Conservation (phyloP, 805 yeast species). For the Pichia exigua region DNA sequence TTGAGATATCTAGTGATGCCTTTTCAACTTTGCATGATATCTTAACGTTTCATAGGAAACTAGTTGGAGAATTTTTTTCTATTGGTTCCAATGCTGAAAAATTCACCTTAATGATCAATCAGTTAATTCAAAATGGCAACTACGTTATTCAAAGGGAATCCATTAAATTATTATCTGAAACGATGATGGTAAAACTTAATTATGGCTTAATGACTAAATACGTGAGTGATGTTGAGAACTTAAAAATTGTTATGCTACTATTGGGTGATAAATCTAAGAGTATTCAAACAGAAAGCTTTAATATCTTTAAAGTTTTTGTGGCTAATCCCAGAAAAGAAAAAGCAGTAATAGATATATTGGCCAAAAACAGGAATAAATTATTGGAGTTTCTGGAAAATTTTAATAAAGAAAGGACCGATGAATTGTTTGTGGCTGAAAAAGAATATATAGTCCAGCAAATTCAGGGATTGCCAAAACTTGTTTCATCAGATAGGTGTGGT, state of each 20-base stretch:
- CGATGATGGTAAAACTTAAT: slow-evolving; percentile 66
- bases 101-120: slow-evolving; percentile 59
- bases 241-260: slow-evolving; percentile 79
- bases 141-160: slow-evolving; percentile 93
- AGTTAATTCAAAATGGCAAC: slow-evolving; percentile 64
- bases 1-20: slow-evolving; percentile 87
- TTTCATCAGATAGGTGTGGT: slow-evolving; percentile 8
- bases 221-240: slow-evolving; percentile 71
- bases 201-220: slow-evolving; percentile 66
- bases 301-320: slow-evolving; percentile 89
- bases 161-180: slow-evolving; percentile 61
- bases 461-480: slow-evolving; percentile 59
- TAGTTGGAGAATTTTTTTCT: slow-evolving; percentile 64
- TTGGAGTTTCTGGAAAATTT: slow-evolving; percentile 61
- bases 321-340: slow-evolving; percentile 90
- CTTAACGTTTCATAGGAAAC: slow-evolving; percentile 58
- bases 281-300: slow-evolving; percentile 84
- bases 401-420: slow-evolving; percentile 47
- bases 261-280: slow-evolving; percentile 85
- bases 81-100: slow-evolving; percentile 36
- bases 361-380: slow-evolving; percentile 75
- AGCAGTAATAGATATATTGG: slow-evolving; percentile 69
- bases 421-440: slow-evolving; percentile 66
- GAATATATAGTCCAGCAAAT: slow-evolving; percentile 73
- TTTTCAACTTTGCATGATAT: slow-evolving; percentile 69